Evolutionary conservation across 139 green algal species (phyloP), one percentile per base, ranked within the genome.

Genomic region (Coccomyxa sp.): DNA sequence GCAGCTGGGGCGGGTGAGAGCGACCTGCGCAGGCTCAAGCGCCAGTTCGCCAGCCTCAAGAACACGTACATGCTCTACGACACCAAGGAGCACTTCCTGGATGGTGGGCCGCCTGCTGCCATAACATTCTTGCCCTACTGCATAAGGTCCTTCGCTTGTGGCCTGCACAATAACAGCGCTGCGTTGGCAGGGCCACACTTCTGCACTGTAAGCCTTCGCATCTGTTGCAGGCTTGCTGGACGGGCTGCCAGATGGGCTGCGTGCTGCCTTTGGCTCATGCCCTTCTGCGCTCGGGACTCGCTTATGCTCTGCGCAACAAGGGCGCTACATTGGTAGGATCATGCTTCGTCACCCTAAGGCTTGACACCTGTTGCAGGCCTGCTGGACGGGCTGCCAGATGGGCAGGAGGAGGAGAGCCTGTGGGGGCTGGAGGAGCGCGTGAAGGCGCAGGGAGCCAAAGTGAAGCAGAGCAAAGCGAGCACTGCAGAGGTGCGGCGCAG

Each of bases 1-100:
- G 74, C 75, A 14, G 74, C 71, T n/a, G 75, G 72, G 9, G 50
- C 36, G 29, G 86, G 86, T 12, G 83, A 90, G 41, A 86, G 82
- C 9, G 83, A 91, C 77, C 38, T 90, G 58, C 70, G 84, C 16
- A 76, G 86, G 8, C 38, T 91, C 35, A 80, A 81, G 39, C 82
- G 85, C 27, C 81, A 85, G 74, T 90, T 89, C 74, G 77, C 76
- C 74, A 83, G 68, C 37, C 77, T 91, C 10, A 91, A 91, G 37
- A 90, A 89, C 75, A 90, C 86, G 0, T 89, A 89, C 73, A 73
- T 85, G 27, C 81, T 88, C 44, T 90, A 85, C 29, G 83, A 88
- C 38, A 78, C 88, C n/a, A 90, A 89, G 75, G 81, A 90, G 69
- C 68, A 79, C 68, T 91, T 90, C 77, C 82, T 91, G 36, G 69